These are phyloP conservation scores for Sisymbrium irio DNA, from an alignment of 345 rosid species.

Conservation along the genomic window DNA sequence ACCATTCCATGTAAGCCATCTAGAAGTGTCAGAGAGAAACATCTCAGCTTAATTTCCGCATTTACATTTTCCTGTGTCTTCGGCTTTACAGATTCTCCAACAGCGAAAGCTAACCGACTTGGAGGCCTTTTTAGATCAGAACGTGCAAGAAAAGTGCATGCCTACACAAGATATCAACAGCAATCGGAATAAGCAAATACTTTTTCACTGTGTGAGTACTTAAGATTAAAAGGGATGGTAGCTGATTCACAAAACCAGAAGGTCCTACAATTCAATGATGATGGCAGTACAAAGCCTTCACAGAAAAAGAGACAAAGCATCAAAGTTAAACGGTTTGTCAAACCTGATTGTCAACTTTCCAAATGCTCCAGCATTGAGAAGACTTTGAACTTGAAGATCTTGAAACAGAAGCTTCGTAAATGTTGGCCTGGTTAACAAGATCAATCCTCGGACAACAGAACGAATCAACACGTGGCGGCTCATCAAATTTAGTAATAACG, in stretches of 20 bases:
- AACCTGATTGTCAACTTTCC: constrained; percentile 99
- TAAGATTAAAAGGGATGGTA: constrained; percentile 3
- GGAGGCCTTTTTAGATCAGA: constrained; percentile 87
- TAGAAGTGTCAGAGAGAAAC: constrained; percentile 76
- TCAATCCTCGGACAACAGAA: constrained; percentile 95
- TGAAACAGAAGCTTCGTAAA: constrained; percentile 68
- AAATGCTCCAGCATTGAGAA: constrained; percentile 91
- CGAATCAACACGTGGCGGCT: constrained; percentile 57
- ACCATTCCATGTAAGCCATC: constrained; percentile 97
- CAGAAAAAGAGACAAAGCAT: constrained; percentile 9
- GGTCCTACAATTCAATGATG: constrained; percentile 10
- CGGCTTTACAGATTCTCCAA: constrained; percentile 87
- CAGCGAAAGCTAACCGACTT: constrained; percentile 64
- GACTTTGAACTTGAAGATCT: constrained; percentile 76
- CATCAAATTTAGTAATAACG: constrained; percentile 72
- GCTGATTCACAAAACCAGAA: background rate
- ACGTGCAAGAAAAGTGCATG: constrained; percentile 94
- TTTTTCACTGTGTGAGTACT: constrained; percentile 1
- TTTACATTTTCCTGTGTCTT: constrained; percentile 79
- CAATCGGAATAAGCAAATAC: constrained; percentile 23
- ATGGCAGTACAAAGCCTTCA: background rate
- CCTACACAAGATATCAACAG: constrained; percentile 49
- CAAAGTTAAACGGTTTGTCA: constrained; percentile 12
- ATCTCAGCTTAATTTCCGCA: constrained; percentile 83
- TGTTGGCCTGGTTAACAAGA: constrained; percentile 82